Evolutionary conservation across 2,329 filamentous ascomycete species (phyloP).

Genomic region (Fusarium bulbicola): DNA sequence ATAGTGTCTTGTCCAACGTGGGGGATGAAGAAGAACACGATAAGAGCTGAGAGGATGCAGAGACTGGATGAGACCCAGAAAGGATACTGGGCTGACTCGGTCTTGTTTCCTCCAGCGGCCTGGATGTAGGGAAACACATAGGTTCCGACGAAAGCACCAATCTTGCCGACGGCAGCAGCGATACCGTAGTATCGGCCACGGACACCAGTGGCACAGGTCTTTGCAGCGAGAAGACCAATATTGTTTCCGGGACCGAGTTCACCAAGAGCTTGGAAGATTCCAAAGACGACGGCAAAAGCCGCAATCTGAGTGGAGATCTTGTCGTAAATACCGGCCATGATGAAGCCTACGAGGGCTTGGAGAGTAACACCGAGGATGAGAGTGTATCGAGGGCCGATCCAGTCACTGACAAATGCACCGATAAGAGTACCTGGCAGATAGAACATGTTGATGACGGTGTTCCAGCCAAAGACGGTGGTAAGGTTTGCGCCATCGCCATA

Average conservation of each 20-base stretch:
- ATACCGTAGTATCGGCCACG: conserved; percentile 78
- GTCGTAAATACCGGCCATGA: conserved; percentile 84
- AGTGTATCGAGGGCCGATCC: conserved; percentile 79
- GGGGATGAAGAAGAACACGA: conserved; percentile 72
- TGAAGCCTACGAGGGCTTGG: conserved; percentile 84
- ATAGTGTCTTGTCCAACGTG: conserved; percentile 89
- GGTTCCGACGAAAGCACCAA: conserved; percentile 86
- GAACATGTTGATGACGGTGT: conserved; percentile 86
- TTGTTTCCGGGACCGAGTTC: conserved; percentile 86
- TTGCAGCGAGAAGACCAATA: conserved; percentile 86
- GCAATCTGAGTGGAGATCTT: conserved; percentile 66
- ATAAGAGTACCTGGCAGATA: conserved; percentile 85
- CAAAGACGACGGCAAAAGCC: conserved; percentile 50
- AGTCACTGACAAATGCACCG: conserved; percentile 81
- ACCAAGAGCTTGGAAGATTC: conserved; percentile 51
- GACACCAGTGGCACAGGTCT: conserved; percentile 89
- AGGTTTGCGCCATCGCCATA: conserved; percentile 68
- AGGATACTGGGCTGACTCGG: conserved; percentile 78
- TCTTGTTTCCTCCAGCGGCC: conserved; percentile 63
- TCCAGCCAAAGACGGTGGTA: conserved; percentile 87
- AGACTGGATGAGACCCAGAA: conserved; percentile 86
- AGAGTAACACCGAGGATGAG: conserved; percentile 74
- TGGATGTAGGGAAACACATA: conserved; percentile 82
- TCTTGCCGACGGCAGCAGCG: conserved; percentile 77
- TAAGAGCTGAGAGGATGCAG: conserved; percentile 75